A percentile compares a stretch with the other conserved stretches of the same genome.
These are phyloP conservation scores for Apiotrichum gracile DNA, from an alignment of 1,284 basidiomycete genomes.

Conservation along the genomic window DNA sequence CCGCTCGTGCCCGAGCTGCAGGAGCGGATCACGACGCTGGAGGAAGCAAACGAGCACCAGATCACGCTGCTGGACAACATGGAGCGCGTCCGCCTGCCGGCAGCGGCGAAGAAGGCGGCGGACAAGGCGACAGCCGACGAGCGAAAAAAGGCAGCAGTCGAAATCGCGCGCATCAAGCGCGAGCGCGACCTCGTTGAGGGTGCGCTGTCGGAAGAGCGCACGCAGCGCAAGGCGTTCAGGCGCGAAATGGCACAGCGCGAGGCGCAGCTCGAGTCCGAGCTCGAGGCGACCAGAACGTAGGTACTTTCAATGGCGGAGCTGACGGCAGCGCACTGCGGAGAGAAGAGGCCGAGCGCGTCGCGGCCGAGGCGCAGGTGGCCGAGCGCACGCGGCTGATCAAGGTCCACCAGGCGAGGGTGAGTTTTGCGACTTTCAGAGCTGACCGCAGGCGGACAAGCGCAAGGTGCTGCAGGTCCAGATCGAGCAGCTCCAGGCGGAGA, in stretches of 20 bases:
- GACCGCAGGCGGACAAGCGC: constrained; percentile 21
- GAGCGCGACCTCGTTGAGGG: too few species aligned
- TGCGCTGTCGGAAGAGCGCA: constrained; percentile 26
- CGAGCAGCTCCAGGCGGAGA: constrained; percentile 13
- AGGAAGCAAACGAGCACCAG: not conserved
- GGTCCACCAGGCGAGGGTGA: constrained; percentile 20
- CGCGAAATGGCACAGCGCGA: constrained; percentile 23
- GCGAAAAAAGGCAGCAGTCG: too few species aligned
- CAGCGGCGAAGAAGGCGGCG: constrained; percentile 3
- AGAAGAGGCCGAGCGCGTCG: constrained; percentile 12
- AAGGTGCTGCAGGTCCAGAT: constrained; percentile 25
- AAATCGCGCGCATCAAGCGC: constrained; percentile 17
- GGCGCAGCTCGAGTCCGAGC: constrained; percentile 10
- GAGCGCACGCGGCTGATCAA: constrained; percentile 28
- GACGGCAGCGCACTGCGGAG: constrained; percentile 4
- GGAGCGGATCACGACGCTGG: not conserved
- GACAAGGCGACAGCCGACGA: too few species aligned
- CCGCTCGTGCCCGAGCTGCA: constrained; percentile 17
- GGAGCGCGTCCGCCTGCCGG: constrained; percentile 3
- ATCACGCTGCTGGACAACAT: not conserved
- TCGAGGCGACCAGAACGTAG: constrained; percentile 15
- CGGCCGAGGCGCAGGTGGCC: constrained; percentile 11
- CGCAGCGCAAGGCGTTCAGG: constrained; percentile 8
- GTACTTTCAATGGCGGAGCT: not conserved
- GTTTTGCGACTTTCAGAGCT: not conserved